A percentile compares a stretch with the other conserved stretches of the same genome.
Conservation (phyloP, 75 land plant species). For the Pseudotsuga menziesii region DNA sequence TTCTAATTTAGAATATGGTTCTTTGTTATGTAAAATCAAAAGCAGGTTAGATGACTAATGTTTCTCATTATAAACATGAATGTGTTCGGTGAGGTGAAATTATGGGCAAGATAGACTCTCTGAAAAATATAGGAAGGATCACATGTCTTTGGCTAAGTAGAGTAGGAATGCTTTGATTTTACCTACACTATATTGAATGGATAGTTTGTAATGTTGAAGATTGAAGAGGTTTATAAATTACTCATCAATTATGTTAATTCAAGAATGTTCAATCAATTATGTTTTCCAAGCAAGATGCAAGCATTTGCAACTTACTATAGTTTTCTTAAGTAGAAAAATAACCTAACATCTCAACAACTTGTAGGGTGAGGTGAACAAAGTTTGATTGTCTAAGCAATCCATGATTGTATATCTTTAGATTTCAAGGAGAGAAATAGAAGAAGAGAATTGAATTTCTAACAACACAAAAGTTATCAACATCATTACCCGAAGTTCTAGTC, state of each 20-base stretch:
- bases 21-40: conserved; percentile 97
- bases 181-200: background rate
- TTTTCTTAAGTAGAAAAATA: too few species aligned
- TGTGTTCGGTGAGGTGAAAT: conserved; percentile 97
- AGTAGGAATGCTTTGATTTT: conserved; percentile 50
- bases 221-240: background rate
- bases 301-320: too few species aligned
- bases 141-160: conserved; percentile 97
- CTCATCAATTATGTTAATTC: background rate
- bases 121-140: conserved; percentile 92
- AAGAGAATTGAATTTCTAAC: too few species aligned
- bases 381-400: too few species aligned
- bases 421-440: too few species aligned
- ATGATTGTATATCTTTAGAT: too few species aligned
- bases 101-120: conserved; percentile 93
- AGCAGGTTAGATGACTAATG: conserved; percentile 99
- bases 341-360: too few species aligned
- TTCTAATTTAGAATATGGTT: conserved; percentile 99
- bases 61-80: conserved; percentile 96
- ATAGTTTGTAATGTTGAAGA: background rate
- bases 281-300: too few species aligned
- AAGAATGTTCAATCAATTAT: too few species aligned
- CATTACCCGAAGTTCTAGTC: too few species aligned
- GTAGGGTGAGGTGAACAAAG: too few species aligned
- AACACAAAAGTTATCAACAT: too few species aligned